phyloP scores from a whole-genome alignment of 345 rosid species.

The Garcia nutans region DNA sequence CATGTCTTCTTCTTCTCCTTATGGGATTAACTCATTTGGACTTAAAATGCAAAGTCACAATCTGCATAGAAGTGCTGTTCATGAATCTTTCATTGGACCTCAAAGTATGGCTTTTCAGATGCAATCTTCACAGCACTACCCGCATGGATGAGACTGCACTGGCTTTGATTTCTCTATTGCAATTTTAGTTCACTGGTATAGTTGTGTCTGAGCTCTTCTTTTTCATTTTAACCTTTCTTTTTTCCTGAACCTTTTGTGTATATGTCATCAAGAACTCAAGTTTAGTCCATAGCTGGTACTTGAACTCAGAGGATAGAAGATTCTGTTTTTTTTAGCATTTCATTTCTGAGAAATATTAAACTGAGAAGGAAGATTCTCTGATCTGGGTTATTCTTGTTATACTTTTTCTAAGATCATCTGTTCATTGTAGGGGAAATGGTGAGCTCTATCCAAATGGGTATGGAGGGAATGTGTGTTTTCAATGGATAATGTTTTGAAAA shows the following conservation, averaged over 20 bases:
- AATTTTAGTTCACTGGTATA: constrained; percentile 27
- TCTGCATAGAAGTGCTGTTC: constrained; percentile 27
- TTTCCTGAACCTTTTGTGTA: constrained; percentile 29
- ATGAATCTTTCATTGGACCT: constrained; percentile 38
- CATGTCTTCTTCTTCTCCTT: constrained; percentile 39
- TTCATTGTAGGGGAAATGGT: constrained; percentile 12
- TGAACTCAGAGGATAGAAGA: constrained; percentile 24
- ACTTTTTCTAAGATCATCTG: neutral
- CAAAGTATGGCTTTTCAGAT: constrained; percentile 46
- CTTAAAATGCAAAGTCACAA: constrained; percentile 43
- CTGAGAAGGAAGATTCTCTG: constrained; percentile 29
- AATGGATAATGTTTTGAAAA: neutral
- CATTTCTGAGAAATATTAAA: constrained; percentile 17
- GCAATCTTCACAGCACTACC: constrained; percentile 44
- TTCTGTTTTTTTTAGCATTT: constrained; percentile 27
- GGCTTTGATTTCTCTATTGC: constrained; percentile 7
- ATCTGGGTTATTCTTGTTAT: constrained; percentile 20
- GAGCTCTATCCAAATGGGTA: constrained; percentile 2
- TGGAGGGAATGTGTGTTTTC: constrained; percentile 14
- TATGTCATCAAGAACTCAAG: constrained; percentile 28
- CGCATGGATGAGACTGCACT: constrained; percentile 38
- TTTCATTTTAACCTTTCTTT: neutral
- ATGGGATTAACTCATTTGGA: constrained; percentile 39
- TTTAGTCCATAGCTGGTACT: constrained; percentile 19
- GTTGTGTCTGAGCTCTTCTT: constrained; percentile 16